Conservation (phyloP, 805 yeast species). For the Lipomyces oligophaga region DNA sequence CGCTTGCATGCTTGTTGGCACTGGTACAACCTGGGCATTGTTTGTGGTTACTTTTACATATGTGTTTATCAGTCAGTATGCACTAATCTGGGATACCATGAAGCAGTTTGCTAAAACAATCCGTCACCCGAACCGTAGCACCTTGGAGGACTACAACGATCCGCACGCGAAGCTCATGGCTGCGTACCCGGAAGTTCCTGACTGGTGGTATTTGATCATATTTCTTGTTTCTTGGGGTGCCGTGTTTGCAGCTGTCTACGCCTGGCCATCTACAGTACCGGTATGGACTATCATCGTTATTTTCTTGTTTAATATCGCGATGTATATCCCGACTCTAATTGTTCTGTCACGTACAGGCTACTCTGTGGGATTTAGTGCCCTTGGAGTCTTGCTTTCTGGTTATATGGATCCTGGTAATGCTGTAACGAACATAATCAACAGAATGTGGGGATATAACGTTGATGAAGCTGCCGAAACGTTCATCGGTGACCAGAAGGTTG, state of each 20-base stretch:
- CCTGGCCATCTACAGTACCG: constrained; percentile 39
- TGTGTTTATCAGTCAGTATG: constrained; percentile 45
- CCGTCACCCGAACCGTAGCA: constrained; percentile 28
- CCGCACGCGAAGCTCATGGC: constrained; percentile 10
- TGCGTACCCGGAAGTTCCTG: constrained; percentile 42
- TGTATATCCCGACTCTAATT: constrained; percentile 34
- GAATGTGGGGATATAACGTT: constrained; percentile 53
- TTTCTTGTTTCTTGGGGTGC: constrained; percentile 43
- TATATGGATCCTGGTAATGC: constrained; percentile 48
- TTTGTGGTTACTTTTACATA: constrained; percentile 53
- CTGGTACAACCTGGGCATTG: constrained; percentile 51
- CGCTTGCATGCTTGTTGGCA: constrained; percentile 52
- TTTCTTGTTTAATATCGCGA: constrained; percentile 35
- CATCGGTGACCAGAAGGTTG: constrained; percentile 53
- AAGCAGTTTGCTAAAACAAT: too few species aligned
- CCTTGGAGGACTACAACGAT: constrained; percentile 37
- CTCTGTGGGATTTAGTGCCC: constrained; percentile 38
- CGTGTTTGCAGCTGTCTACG: constrained; percentile 41
- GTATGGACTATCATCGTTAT: constrained; percentile 33
- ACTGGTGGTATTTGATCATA: constrained; percentile 47
- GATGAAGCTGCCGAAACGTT: constrained; percentile 62
- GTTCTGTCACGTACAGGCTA: constrained; percentile 40
- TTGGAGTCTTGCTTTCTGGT: constrained; percentile 20
- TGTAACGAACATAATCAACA: constrained; percentile 49
- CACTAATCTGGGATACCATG: constrained; percentile 11